These are phyloP conservation scores for Chenopodium album DNA, from an alignment of 148 eudicot genomes.

Conservation along the genomic window DNA sequence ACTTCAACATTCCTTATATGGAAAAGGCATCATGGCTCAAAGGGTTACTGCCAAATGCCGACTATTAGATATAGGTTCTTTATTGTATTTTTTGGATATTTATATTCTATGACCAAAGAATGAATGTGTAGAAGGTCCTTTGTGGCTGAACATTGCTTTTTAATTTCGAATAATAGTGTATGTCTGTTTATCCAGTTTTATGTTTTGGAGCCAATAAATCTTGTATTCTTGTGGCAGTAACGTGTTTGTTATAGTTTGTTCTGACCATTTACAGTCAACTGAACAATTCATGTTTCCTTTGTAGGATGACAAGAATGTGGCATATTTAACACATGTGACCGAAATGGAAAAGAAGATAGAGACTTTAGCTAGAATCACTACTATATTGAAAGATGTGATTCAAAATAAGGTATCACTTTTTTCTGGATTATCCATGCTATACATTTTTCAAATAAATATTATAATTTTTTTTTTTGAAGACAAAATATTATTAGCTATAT, in stretches of 20 bases:
- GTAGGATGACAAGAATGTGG: slow-evolving; percentile 98
- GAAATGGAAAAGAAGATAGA: slow-evolving; percentile 99
- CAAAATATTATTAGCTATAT: neutral
- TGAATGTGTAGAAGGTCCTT: neutral
- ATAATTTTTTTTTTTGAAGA: too few relatives aligned
- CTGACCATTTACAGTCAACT: neutral
- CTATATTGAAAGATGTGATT: slow-evolving; percentile 94
- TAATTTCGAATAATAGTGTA: neutral
- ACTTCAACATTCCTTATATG: neutral
- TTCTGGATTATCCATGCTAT: neutral
- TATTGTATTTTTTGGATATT: neutral
- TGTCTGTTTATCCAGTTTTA: neutral
- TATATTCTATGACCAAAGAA: neutral
- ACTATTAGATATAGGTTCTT: neutral
- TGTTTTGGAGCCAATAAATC: neutral
- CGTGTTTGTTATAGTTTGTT: neutral
- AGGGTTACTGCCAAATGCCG: neutral
- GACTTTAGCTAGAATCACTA: slow-evolving; percentile 85
- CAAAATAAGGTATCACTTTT: slow-evolving; percentile 76
- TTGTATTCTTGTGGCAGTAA: neutral
- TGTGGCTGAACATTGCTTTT: neutral
- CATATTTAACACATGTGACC: slow-evolving; percentile 93
- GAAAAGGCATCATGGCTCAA: neutral
- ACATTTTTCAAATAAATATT: neutral
- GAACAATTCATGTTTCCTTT: slow-evolving; percentile 21